Conservation (phyloP, 208 protist genomes). For the Herpetomonas samuelpessoai region DNA sequence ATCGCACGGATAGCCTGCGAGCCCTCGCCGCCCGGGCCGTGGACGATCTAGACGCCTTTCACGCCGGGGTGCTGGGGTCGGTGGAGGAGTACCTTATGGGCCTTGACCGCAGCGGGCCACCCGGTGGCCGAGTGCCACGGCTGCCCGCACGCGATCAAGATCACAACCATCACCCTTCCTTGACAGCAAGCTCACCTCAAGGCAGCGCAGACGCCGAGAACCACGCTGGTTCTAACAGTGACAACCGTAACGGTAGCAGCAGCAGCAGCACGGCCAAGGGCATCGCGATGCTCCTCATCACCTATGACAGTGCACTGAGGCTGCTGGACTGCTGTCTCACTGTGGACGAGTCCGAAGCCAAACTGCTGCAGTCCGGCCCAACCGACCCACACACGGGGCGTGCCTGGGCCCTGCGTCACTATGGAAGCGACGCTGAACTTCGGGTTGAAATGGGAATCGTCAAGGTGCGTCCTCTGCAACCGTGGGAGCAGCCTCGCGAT, state of each 20-base stretch:
- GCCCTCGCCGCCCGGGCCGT: constrained; percentile 22
- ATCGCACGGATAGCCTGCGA: constrained; percentile 16
- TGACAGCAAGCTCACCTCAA: too few relatives aligned
- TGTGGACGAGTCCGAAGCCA: constrained; percentile 16
- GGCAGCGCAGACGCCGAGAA: not conserved
- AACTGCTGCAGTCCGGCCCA: constrained; percentile 18
- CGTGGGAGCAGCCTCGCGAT: not conserved
- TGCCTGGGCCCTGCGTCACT: constrained; percentile 22
- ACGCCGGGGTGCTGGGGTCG: constrained; percentile 10
- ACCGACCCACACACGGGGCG: constrained; percentile 9
- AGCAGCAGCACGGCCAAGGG: not conserved
- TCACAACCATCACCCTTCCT: too few relatives aligned
- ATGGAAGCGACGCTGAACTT: constrained; percentile 19
- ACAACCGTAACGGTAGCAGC: too few relatives aligned
- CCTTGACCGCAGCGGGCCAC: not conserved
- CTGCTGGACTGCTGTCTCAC: constrained; percentile 24
- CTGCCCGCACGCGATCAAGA: not conserved
- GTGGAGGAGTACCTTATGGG: not conserved
- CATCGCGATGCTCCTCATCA: constrained; percentile 20
- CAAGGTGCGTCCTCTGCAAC: not conserved
- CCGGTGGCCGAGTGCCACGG: not conserved
- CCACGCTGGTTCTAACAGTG: too few relatives aligned
- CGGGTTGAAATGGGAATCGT: not conserved
- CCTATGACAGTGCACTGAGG: constrained; percentile 5
- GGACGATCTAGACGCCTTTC: constrained; percentile 27